A percentile compares a stretch with the other conserved stretches of the same genome.
Conservation (phyloP, 192 early-diverging fungal species). For the Podochytrium sp. region DNA sequence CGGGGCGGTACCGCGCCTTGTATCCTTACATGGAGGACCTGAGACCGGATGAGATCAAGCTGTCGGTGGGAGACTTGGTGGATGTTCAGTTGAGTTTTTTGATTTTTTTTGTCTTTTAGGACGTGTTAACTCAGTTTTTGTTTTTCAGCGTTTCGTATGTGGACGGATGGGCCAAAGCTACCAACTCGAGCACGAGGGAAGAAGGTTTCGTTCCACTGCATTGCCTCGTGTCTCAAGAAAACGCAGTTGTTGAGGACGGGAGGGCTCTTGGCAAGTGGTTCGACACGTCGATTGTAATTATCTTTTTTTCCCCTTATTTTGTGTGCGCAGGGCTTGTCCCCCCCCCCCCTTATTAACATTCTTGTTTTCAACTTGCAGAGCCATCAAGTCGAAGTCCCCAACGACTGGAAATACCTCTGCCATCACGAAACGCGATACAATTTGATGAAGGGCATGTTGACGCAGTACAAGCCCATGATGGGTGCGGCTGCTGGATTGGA, state of each 20-base stretch:
- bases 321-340: no score
- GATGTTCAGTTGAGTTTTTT: conserved; percentile 1
- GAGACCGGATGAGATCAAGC: conserved; percentile 5
- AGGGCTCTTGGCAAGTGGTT: conserved; percentile 22
- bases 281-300: not conserved
- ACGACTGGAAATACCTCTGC: conserved; percentile 21
- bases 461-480: not conserved
- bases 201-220: conserved; percentile 28
- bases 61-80: conserved; percentile 22
- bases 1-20: conserved; percentile 9
- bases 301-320: not conserved
- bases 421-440: conserved; percentile 19
- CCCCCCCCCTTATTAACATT: no score
- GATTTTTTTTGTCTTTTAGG: not conserved
- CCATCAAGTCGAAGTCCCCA: conserved; percentile 21
- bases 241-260: conserved; percentile 20
- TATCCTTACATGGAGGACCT: conserved; percentile 23
- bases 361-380: not conserved
- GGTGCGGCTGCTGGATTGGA: not conserved
- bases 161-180: conserved; percentile 32
- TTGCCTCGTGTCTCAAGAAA: conserved; percentile 12
- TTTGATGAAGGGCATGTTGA: not conserved
- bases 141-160: conserved; percentile 22
- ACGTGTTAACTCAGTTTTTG: not conserved
- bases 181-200: conserved; percentile 8